Base-by-base conservation (phyloP, 2,329 filamentous ascomycete species). In the Stachybotrys chlorohalonatus region DNA sequence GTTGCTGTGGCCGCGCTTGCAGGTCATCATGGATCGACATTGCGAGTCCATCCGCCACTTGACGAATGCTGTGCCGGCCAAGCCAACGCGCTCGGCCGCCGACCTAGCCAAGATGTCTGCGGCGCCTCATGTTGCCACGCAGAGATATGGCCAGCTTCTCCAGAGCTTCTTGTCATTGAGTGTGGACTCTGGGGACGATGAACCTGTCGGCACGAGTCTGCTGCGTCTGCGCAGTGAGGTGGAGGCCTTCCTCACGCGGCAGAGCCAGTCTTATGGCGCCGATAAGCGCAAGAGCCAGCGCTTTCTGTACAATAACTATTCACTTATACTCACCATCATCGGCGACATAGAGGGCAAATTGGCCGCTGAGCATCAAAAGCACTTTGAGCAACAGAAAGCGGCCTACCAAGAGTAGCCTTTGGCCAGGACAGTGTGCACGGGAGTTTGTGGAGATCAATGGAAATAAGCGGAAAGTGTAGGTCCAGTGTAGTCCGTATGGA, bases 221-320 rank as follows among this genome's bases (percentile, higher is more conserved):
- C 80, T 80, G 11, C 82, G 94, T 31, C 71, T 99, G 63, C 78
- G 90, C 32, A 81, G 79, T 55, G 94, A 97, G 66, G 87, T 93
- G 47, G 91, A 97, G 69, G 81, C 82, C 0, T 94, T 96, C 61
- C 70, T 99, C 57, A 82, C 82, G 6, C 90, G 88, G 66, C 77
- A 92, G 56, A 88, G 89, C 65, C 87, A 90, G 61, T 76, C 77
- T 0, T 89, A 92, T 58, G 84, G 82, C 17, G 73, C 79, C 1
- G 93, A 96, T 64, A 79, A 82, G 59, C 83, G 90, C 66, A 95
- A 95, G 73, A 80, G 87, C 60, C 87, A 93, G 61, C 79, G 94
- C 49, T 97, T 97, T 66, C 70, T 99, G 64, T 94, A 89, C 67
- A 99, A 97, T 68, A 99, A 99, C 69, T 97, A 95, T 70, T 95